Base-by-base conservation (phyloP, 371 early-diverging fungal species). In the Rhizopus sp. region DNA sequence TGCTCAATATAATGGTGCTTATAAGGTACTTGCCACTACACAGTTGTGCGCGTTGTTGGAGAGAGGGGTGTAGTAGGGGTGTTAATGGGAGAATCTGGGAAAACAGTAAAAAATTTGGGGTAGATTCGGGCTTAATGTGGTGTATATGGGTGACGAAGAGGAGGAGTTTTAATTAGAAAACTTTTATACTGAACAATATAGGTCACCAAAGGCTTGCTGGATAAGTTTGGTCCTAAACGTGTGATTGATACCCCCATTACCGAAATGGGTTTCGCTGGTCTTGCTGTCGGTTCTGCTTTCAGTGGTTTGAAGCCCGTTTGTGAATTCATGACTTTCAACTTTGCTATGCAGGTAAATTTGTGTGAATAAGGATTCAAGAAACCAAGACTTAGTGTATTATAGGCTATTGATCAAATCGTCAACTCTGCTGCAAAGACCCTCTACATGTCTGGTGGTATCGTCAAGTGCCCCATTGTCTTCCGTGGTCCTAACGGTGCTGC, bases 301-400 rank as follows among this genome's bases (percentile, higher is more conserved):
- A 80, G 88, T 59, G 99, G 99, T 33, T 84, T 99, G 42, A 93
- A 91, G 84, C 99, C 99, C 40, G 88, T 99, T 61, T 96, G 98
- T 84, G 99, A 99, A 78, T 99, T 98, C 84, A 99, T 99, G 99
- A 99, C 99, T 50, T 98, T 93, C 84, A 99, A 98, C 90, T 99
- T 99, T 87, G 92, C 98, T 45, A 93, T 99, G 94, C 99, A 99
- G 88, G 94, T 92, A 80, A 72, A 54, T 31, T 23, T 23, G 23
- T 23, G 45, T 15, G 32, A 31, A 50, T 32, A 50, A n/a, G 34
- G 30, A 12, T 13, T 9, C 31, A 17, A 16, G 40, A 35, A 17
- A 52, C 9, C 44, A 12, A 58, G 3, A 23, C 7, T 2, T n/a
- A 31, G 12, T 15, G 32, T 5, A 13, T 42, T 53, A 34, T 73